Evolutionary conservation across 2,329 filamentous ascomycete species (phyloP).

Genomic region (Aspergillus pseudoterreus): DNA sequence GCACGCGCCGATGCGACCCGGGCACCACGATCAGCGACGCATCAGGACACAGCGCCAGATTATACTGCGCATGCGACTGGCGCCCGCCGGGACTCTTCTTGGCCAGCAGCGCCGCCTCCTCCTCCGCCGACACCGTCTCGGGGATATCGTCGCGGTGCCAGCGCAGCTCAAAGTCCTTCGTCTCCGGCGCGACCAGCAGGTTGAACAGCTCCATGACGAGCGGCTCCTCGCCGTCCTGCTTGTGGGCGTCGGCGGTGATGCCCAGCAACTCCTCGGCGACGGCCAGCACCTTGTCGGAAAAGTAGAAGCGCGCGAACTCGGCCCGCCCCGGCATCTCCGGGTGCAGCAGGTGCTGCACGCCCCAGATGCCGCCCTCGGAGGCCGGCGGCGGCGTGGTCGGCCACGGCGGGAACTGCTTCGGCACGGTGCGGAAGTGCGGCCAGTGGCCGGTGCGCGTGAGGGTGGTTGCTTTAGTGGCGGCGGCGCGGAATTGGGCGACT

Average conservation of each 20-base stretch:
- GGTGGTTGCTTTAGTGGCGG: slow-evolving; percentile 55
- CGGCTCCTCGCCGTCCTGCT: slow-evolving; percentile 48
- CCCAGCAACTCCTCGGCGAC: slow-evolving; percentile 64
- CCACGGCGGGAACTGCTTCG: slow-evolving; percentile 92
- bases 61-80: slow-evolving; percentile 80
- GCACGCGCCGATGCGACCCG: slow-evolving; percentile 66
- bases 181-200: slow-evolving; percentile 69
- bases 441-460: slow-evolving; percentile 68
- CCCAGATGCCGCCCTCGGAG: slow-evolving; percentile 70
- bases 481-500: slow-evolving; percentile 58
- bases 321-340: slow-evolving; percentile 62
- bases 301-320: slow-evolving; percentile 68
- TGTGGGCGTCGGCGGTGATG: slow-evolving; percentile 5
- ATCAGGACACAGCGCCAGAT: slow-evolving; percentile 75
- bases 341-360: slow-evolving; percentile 79
- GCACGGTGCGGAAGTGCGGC: slow-evolving; percentile 78
- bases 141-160: slow-evolving; percentile 87
- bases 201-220: slow-evolving; percentile 88
- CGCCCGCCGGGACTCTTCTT: slow-evolving; percentile 41
- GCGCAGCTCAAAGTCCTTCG: slow-evolving; percentile 65
- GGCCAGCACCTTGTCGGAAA: slow-evolving; percentile 60
- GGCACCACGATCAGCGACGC: slow-evolving; percentile 71
- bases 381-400: slow-evolving; percentile 49
- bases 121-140: slow-evolving; percentile 59
- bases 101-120: slow-evolving; percentile 61